Percentiles rank a stretch among this genome's conserved stretches.
Conservation (phyloP, 495 filamentous ascomycete species). For the Aspergillus diversus region DNA sequence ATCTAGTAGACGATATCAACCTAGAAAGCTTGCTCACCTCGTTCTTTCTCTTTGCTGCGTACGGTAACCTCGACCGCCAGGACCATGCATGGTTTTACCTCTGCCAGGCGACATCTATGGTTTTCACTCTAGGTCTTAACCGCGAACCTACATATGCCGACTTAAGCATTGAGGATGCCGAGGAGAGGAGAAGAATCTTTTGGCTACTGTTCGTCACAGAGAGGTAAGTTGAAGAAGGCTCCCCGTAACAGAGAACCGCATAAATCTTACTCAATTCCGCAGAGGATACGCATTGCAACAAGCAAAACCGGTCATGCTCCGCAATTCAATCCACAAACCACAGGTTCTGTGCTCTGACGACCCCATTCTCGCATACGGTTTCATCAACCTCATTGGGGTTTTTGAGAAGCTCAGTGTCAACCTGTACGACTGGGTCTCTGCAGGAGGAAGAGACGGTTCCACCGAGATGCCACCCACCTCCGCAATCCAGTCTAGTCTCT, state of each 20-base stretch:
- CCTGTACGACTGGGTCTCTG: conserved; percentile 49
- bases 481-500: conserved; percentile 43
- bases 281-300: conserved; percentile 56
- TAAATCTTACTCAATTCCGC: conserved; percentile 26
- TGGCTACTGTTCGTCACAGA: conserved; percentile 68
- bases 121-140: conserved; percentile 62
- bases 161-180: conserved; percentile 47
- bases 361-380: conserved; percentile 52
- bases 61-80: conserved; percentile 65
- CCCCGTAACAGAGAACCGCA: conserved; percentile 11
- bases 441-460: conserved; percentile 41
- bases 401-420: conserved; percentile 51
- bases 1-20: conserved; percentile 65
- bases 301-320: conserved; percentile 57
- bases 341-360: conserved; percentile 51
- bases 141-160: conserved; percentile 56
- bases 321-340: conserved; percentile 52
- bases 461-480: conserved; percentile 43
- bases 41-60: conserved; percentile 78
- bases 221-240: conserved; percentile 37
- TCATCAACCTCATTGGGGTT: conserved; percentile 57
- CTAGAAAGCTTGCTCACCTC: conserved; percentile 74
- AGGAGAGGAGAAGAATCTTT: conserved; percentile 61
- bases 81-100: conserved; percentile 64
- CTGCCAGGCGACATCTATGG: conserved; percentile 63